Conservation (phyloP, 306 rosid genomes). For the Erythrophleum fordii region DNA sequence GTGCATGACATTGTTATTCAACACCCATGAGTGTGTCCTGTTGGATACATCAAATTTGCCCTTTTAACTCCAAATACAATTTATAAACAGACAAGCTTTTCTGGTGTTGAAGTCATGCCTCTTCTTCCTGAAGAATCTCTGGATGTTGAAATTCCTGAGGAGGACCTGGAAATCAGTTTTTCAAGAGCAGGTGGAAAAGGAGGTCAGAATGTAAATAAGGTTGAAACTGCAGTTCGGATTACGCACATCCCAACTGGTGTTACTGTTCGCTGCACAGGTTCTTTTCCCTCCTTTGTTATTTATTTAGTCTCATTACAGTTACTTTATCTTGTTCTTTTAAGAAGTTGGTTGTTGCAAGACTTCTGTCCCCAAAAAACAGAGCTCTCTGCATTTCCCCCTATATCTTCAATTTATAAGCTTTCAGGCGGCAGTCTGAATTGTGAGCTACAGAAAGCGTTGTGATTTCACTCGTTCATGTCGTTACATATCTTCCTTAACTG, state of each 20-base stretch:
- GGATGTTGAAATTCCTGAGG: slow-evolving; percentile 91
- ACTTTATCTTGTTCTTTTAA: not conserved
- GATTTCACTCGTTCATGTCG: not conserved
- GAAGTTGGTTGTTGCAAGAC: slow-evolving; percentile 6
- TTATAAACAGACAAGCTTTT: slow-evolving; percentile 83
- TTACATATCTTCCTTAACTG: not conserved
- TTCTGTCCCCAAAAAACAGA: not conserved
- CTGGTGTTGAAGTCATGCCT: slow-evolving; percentile 98
- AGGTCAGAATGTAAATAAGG: slow-evolving; percentile 97
- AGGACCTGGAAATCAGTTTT: slow-evolving; percentile 85
- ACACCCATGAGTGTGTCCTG: not conserved
- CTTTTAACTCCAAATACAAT: slow-evolving; percentile 21
- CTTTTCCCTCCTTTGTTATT: slow-evolving; percentile 23
- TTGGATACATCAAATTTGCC: not conserved
- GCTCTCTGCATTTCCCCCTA: not conserved
- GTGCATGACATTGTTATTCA: not conserved
- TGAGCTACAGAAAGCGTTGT: not conserved
- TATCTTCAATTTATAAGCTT: not conserved
- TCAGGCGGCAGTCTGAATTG: slow-evolving; percentile 9
- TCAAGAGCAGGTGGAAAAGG: slow-evolving; percentile 99
- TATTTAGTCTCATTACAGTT: not conserved
- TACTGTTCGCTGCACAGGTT: slow-evolving; percentile 95
- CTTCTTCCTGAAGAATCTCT: slow-evolving; percentile 89
- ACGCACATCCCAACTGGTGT: slow-evolving; percentile 99
- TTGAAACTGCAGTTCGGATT: slow-evolving; percentile 95